Base-by-base conservation (phyloP, 495 filamentous ascomycete genomes). In the Pseudotulostoma volvatum region DNA sequence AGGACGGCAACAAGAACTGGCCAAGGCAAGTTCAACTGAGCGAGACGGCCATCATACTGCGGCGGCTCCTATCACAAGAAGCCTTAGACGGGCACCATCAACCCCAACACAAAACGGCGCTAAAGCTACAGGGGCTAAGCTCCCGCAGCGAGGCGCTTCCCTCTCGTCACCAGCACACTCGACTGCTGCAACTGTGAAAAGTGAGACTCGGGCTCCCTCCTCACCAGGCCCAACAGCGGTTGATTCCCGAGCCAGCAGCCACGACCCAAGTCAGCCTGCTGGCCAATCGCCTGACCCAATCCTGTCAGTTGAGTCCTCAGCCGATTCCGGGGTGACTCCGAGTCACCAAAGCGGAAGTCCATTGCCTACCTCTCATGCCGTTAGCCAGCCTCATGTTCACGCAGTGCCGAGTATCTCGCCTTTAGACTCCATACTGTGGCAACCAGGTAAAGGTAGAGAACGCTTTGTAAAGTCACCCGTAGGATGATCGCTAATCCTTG, bases 371-470 rank as follows among this genome's bases (percentile, higher is more conserved):
- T 5, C 5, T 11, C 5, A 28, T 11, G 5, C 15, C 18, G 37
- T 13, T 7, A 34, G 13, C 8, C 41, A 17, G 35, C 40, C 49
- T 13, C 31, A 46, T 3, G 18, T 31, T 2, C 48, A 54, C 4
- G 37, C 40, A 35, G 30, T 55, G 16, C 40, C 44, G 3, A 47
- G 46, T 14, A 8, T 38, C 35, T 42, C 54, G 25, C 44, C 55
- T 28, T 41, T 59, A 15, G 53, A 64, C 37, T 60, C 53, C 3
- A 34, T 54, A 13, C 51, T 49, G 40, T 53, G 74, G 51, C 61
- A 63, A 33, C 56, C 71, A 17, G 67, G 68, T n/a, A 65, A 71
- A 67, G 65, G 74, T 76, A 59, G 39, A 52, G n/a, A n/a, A n/a
- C n/a, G n/a, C n/a, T n/a, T n/a, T n/a, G n/a, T n/a, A n/a, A n/a